Conservation (phyloP, 257 asterid species). For the Fraxinus pennsylvanica region DNA sequence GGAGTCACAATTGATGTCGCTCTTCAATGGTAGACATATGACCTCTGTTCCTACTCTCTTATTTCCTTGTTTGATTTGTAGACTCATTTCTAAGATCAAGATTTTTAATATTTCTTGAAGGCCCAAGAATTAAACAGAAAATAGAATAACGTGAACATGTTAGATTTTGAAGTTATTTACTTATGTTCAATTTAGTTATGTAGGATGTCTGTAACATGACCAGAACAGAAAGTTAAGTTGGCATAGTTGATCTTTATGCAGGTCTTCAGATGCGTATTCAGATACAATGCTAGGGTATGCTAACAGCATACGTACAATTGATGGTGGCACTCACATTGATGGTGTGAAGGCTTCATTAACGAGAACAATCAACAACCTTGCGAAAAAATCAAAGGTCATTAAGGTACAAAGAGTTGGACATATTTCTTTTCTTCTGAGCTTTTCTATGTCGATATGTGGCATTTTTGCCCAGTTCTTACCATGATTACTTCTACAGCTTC, state of each 20-base stretch:
- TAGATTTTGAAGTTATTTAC: conserved; percentile 1
- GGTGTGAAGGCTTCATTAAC: conserved; percentile 91
- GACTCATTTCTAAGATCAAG: background rate
- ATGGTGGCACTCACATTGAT: conserved; percentile 98
- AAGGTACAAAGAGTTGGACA: conserved; percentile 49
- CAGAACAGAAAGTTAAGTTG: conserved; percentile 16
- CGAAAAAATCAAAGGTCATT: conserved; percentile 79
- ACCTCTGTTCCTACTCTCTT: conserved; percentile 14
- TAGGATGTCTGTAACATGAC: background rate
- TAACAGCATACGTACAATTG: conserved; percentile 92
- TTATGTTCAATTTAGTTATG: background rate
- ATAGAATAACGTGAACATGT: background rate
- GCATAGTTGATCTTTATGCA: conserved; percentile 33
- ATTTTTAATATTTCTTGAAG: background rate
- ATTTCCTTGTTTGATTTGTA: conserved; percentile 6
- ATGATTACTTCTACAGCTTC: background rate
- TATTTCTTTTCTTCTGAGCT: conserved; percentile 8
- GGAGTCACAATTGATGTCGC: conserved; percentile 77
- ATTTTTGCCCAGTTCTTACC: background rate
- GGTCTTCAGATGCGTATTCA: conserved; percentile 96
- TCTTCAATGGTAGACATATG: conserved; percentile 75
- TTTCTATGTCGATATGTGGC: background rate
- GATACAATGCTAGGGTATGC: conserved; percentile 95
- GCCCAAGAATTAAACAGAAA: background rate
- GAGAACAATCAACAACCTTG: conserved; percentile 85